phyloP scores from a whole-genome alignment of 2,329 filamentous ascomycete species.

The Aspergillus arachidicola region DNA sequence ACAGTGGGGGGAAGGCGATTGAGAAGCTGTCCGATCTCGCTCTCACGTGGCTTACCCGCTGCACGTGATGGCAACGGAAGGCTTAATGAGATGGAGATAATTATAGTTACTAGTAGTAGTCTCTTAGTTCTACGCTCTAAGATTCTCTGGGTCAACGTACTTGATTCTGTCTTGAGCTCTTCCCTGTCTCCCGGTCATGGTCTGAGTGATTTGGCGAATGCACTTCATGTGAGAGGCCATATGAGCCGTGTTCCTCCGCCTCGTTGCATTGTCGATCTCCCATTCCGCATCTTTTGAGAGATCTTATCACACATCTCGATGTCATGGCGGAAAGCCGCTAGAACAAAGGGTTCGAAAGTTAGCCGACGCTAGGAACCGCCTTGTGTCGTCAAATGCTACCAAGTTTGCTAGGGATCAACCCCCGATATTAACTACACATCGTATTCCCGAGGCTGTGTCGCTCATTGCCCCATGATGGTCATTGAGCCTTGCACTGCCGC shows the following conservation, averaged over 20 bases:
- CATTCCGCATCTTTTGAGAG: too few species aligned
- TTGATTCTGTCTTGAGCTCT: too few species aligned
- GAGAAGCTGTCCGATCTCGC: slow-evolving; percentile 28
- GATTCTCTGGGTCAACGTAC: too few species aligned
- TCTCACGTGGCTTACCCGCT: slow-evolving; percentile 15
- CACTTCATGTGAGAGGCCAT: neutral
- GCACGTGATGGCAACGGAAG: slow-evolving; percentile 14
- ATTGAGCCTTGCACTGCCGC: slow-evolving; percentile 11
- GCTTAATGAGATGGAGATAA: too few species aligned
- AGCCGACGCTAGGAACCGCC: neutral
- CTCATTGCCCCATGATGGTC: neutral
- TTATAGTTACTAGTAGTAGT: too few species aligned
- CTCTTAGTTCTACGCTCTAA: too few species aligned
- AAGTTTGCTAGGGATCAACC: neutral
- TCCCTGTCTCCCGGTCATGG: too few species aligned
- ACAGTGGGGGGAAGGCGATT: slow-evolving; percentile 7
- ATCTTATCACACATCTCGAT: neutral
- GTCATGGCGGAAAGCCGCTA: neutral
- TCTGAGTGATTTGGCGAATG: neutral
- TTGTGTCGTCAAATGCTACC: neutral
- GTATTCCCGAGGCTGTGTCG: slow-evolving; percentile 7
- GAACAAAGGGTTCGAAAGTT: neutral
- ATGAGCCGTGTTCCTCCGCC: neutral
- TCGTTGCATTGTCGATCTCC: neutral
- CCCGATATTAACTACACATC: neutral